Base-by-base conservation (phyloP, 352 stramenopile species). In the Globisporangium emineosum region DNA sequence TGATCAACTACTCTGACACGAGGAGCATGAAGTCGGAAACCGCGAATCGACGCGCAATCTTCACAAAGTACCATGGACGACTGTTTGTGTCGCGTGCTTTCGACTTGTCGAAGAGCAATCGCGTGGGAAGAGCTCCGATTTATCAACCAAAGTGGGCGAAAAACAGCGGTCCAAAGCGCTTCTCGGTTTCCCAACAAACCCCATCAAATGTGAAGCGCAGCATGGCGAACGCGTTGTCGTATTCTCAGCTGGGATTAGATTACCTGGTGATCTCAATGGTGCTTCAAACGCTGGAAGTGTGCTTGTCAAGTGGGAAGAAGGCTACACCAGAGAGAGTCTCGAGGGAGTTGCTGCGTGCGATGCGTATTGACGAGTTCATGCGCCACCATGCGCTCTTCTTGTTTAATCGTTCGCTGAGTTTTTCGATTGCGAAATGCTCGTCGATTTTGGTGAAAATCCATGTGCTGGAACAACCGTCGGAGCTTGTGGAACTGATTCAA, bases 1-100 rank as follows among this genome's bases (percentile, higher is more conserved):
- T 93, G 49, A 81, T 96, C 64, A 96, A 96, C 67, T 96, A 94
- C 71, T 93, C 87, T n/a, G 83, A 91, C 64, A 91, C 86, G 23
- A 74, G 81, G 35, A 96, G 84, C 50, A 78, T 94, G 62, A 96
- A 93, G 64, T 91, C 86, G 2, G 87, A 96, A 63, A 88, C 83
- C 12, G 80, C 86, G 45, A 96, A 96, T 63, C 85, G 87, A 21
- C 83, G 84, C 40, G 79, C 85, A 29, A 83, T 94, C 27, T 96
- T 96, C 57, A 89, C 87, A 1, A 92, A 93, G 65, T 90, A 93
- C 54, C 87, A 92, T 65, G 78, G 81, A 47, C 78, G 76, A n/a
- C 68, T 92, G 45, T 96, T 94, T 66, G 82, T 96, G 1, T 84
- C 86, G 52, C 85, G 87, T 8, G 83, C 81, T 4, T 93, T 96